These are phyloP conservation scores for Thermoascus crustaceus DNA, from an alignment of 2,329 filamentous ascomycete genomes.

Conservation along the genomic window DNA sequence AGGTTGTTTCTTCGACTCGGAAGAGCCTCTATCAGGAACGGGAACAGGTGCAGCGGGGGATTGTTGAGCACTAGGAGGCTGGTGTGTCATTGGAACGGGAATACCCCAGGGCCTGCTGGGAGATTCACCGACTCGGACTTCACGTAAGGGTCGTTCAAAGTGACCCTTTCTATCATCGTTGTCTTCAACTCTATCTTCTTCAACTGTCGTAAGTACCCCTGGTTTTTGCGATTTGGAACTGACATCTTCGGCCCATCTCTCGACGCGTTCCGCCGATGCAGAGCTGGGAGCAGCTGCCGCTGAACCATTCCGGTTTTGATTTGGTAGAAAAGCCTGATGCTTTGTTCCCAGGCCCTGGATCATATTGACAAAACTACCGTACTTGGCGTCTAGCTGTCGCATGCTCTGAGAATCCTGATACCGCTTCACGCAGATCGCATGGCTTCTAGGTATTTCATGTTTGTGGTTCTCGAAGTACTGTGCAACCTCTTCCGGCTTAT, in stretches of 20 bases:
- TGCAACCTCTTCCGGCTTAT: slow-evolving; percentile 86
- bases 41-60: slow-evolving; percentile 16
- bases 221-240: slow-evolving; percentile 46
- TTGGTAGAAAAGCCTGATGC: slow-evolving; percentile 77
- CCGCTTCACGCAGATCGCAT: slow-evolving; percentile 82
- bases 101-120: slow-evolving; percentile 93
- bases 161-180: slow-evolving; percentile 59
- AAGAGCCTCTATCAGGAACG: slow-evolving; percentile 12
- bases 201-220: slow-evolving; percentile 30
- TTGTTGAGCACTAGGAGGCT: slow-evolving; percentile 21
- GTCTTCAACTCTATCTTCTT: slow-evolving; percentile 31
- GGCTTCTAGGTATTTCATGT: slow-evolving; percentile 85
- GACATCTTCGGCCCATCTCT: slow-evolving; percentile 77
- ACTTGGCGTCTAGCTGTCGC: slow-evolving; percentile 84
- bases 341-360: slow-evolving; percentile 81
- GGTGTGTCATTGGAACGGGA: slow-evolving; percentile 58
- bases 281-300: slow-evolving; percentile 26
- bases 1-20: slow-evolving; percentile 8
- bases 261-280: slow-evolving; percentile 61
- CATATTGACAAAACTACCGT: slow-evolving; percentile 87
- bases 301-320: slow-evolving; percentile 24
- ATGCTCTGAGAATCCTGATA: slow-evolving; percentile 86
- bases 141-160: slow-evolving; percentile 78
- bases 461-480: slow-evolving; percentile 93
- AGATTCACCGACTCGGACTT: slow-evolving; percentile 87